Conservation (phyloP, 2,329 filamentous ascomycete genomes). For the Hymenoscyphus occultus region DNA sequence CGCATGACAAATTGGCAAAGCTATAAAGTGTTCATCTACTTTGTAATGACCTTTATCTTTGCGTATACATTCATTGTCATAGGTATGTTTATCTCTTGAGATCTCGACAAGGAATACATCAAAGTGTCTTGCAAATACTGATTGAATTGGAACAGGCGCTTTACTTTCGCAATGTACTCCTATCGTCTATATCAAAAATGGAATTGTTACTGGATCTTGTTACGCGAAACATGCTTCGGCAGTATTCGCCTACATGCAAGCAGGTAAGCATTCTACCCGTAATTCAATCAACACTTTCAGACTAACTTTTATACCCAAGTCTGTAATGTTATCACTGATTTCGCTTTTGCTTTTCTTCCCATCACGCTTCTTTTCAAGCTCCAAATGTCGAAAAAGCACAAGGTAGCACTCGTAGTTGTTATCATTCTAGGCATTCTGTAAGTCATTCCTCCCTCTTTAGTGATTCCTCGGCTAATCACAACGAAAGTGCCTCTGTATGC, state of each 20-base stretch:
- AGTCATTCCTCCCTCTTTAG: not conserved
- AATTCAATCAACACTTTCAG: not conserved
- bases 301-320: not conserved
- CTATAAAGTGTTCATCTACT: not conserved
- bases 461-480: not conserved
- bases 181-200: not conserved
- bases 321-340: not conserved
- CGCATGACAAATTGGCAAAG: not conserved
- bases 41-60: not conserved
- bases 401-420: not conserved
- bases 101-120: not conserved
- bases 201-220: not conserved
- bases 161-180: not conserved
- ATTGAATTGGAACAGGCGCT: not conserved
- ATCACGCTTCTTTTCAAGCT: not conserved
- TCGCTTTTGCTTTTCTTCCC: not conserved
- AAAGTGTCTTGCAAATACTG: not conserved
- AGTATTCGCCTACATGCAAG: not conserved
- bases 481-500: not conserved
- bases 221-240: not conserved
- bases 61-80: not conserved
- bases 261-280: not conserved
- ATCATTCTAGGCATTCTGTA: not conserved
- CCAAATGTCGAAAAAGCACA: not conserved
- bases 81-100: not conserved